Evolutionary conservation across 108 stramenopile species (phyloP).

Genomic region (Discostella stelligeroides): DNA sequence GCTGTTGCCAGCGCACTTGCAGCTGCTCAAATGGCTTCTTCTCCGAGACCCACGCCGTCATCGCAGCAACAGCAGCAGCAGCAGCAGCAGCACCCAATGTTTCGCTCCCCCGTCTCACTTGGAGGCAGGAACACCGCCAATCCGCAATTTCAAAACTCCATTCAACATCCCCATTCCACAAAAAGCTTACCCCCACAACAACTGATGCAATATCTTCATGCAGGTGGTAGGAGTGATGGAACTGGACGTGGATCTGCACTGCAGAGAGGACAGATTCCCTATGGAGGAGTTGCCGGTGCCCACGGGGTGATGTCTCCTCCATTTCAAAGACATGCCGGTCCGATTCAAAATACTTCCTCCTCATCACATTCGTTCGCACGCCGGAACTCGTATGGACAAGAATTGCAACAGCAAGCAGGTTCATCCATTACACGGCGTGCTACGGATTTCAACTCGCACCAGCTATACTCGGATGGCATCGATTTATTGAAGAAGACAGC

Average conservation of each 20-base stretch:
- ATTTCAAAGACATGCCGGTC: not conserved
- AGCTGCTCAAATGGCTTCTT: not conserved
- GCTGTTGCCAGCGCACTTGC: constrained; percentile 1
- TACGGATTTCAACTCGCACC: not conserved
- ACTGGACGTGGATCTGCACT: not conserved
- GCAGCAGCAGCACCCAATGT: not conserved
- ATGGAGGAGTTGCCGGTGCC: not conserved
- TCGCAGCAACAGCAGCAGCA: not conserved
- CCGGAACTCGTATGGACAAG: not conserved
- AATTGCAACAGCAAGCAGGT: constrained; percentile 3
- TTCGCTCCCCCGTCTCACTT: constrained; percentile 1
- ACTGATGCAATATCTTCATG: constrained; percentile 18
- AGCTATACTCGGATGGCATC: constrained; percentile 23
- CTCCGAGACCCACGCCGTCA: not conserved
- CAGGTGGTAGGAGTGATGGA: constrained; percentile 1
- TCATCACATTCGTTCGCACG: not conserved
- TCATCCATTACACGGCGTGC: not conserved
- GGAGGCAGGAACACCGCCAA: not conserved
- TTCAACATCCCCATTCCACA: constrained; percentile 5
- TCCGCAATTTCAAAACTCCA: not conserved
- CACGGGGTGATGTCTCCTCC: not conserved
- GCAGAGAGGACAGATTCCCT: not conserved
- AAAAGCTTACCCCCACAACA: constrained; percentile 11
- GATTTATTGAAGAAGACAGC: constrained; percentile 27
- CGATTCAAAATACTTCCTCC: constrained; percentile 2